These are phyloP conservation scores for Neurospora cerealis DNA, from an alignment of 495 filamentous ascomycete species.

Conservation along the genomic window DNA sequence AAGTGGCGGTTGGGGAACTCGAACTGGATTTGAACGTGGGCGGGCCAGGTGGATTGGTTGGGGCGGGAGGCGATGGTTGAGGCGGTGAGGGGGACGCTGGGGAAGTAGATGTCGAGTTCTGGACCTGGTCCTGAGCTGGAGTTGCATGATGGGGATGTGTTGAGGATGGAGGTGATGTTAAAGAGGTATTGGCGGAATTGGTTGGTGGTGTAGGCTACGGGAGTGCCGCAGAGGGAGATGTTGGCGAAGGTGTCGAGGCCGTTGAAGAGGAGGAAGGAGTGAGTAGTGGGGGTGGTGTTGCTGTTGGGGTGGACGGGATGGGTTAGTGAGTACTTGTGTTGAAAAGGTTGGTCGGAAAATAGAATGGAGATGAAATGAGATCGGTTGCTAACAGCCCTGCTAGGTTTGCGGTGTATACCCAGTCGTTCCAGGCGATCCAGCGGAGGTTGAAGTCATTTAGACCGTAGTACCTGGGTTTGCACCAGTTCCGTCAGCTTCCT, in stretches of 20 bases:
- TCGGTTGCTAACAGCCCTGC: conserved; percentile 32
- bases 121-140: conserved; percentile 16
- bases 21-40: conserved; percentile 34
- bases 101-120: conserved; percentile 47
- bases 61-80: conserved; percentile 44
- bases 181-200: conserved; percentile 68
- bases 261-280: conserved; percentile 51
- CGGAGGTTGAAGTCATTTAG: conserved; percentile 54
- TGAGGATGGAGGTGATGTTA: conserved; percentile 45
- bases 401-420: conserved; percentile 52
- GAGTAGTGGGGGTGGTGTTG: neutral
- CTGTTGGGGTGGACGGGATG: conserved; percentile 1
- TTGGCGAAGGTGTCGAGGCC: conserved; percentile 58
- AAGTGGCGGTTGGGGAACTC: conserved; percentile 51
- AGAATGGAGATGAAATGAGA: neutral
- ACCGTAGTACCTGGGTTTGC: conserved; percentile 28
- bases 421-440: conserved; percentile 51
- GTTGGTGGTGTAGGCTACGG: conserved; percentile 56
- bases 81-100: neutral
- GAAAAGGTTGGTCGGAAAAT: no score
- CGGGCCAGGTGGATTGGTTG: conserved; percentile 44
- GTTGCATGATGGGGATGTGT: conserved; percentile 26
- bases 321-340: neutral
- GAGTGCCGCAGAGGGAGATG: conserved; percentile 48
- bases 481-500: no score